Conservation (phyloP, 768 basidiomycete genomes). For the Pulveroboletus sp. region DNA sequence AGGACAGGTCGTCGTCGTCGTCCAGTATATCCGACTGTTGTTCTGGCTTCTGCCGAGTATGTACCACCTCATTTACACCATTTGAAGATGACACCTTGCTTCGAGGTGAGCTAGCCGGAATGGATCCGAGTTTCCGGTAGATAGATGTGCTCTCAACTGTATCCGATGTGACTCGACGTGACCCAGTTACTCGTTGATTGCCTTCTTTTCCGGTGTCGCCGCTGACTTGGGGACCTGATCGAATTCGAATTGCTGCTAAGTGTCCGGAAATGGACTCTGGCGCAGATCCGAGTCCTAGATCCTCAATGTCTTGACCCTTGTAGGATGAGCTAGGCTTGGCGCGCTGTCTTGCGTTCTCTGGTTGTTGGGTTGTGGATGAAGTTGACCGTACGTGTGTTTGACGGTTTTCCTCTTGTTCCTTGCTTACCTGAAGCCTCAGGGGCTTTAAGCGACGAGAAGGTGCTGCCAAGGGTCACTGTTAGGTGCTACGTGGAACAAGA, state of each 20-base stretch:
- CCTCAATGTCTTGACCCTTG: slow-evolving; percentile 9
- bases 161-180: slow-evolving; percentile 22
- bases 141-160: slow-evolving; percentile 6
- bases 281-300: slow-evolving; percentile 16
- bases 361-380: slow-evolving; percentile 8
- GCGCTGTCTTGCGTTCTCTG: slow-evolving; percentile 5
- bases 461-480: slow-evolving; percentile 9
- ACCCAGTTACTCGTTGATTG: background rate
- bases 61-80: background rate
- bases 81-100: slow-evolving; percentile 12
- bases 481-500: background rate
- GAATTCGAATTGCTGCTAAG: slow-evolving; percentile 20
- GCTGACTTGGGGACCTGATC: slow-evolving; percentile 12
- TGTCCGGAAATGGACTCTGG: slow-evolving; percentile 30
- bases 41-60: slow-evolving; percentile 2
- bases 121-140: slow-evolving; percentile 2
- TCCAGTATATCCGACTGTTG: slow-evolving; percentile 17
- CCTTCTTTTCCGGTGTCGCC: background rate
- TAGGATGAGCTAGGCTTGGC: slow-evolving; percentile 14
- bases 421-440: slow-evolving; percentile 8
- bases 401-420: slow-evolving; percentile 6
- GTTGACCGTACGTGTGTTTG: background rate
- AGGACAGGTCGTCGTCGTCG: slow-evolving; percentile 14
- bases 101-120: background rate
- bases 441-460: slow-evolving; percentile 12